Conservation (phyloP, 352 stramenopile genomes). For the Phytophthora fragariae region DNA sequence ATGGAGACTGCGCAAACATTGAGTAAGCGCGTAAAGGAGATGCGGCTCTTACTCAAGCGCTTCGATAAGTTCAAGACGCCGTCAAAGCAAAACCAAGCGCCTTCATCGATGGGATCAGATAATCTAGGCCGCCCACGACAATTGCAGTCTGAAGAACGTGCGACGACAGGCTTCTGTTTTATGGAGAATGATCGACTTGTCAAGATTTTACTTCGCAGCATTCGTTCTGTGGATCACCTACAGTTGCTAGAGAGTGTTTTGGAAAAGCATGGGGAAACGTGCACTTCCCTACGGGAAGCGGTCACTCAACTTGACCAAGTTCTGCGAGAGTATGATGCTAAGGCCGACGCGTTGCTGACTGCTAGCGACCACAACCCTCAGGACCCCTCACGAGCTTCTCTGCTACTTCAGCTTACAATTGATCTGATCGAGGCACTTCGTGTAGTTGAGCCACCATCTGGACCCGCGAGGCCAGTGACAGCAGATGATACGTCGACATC, state of each 20-base stretch:
- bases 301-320: constrained; percentile 46
- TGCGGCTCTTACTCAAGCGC: constrained; percentile 43
- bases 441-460: constrained; percentile 3
- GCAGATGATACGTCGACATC: constrained; percentile 4
- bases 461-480: neutral
- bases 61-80: constrained; percentile 58
- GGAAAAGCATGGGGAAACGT: constrained; percentile 54
- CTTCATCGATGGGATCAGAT: neutral
- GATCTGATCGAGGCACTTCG: constrained; percentile 36
- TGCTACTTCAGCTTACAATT: constrained; percentile 35
- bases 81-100: constrained; percentile 23
- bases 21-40: constrained; percentile 26
- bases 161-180: constrained; percentile 49
- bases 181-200: constrained; percentile 82
- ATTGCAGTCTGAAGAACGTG: constrained; percentile 7
- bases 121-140: constrained; percentile 8
- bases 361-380: neutral
- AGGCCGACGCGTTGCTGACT: constrained; percentile 23
- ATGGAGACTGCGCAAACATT: constrained; percentile 23
- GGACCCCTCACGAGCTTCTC: constrained; percentile 11
- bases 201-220: constrained; percentile 75
- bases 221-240: constrained; percentile 63
- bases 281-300: constrained; percentile 39
- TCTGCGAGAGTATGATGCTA: constrained; percentile 38
- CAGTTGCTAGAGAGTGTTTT: constrained; percentile 59